These are phyloP conservation scores for Caryocar brasiliense DNA, from an alignment of 441 rosid species.

Conservation along the genomic window DNA sequence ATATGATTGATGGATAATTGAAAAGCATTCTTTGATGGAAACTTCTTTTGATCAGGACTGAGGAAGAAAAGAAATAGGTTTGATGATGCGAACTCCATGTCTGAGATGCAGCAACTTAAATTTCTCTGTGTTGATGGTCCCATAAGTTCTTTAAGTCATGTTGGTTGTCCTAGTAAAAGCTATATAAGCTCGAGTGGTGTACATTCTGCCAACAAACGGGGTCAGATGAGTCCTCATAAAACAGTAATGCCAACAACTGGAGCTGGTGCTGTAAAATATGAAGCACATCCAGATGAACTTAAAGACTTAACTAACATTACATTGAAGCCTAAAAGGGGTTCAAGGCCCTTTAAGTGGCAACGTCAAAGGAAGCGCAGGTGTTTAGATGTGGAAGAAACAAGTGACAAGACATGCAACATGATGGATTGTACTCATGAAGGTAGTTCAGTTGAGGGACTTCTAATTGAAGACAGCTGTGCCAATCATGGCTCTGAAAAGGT, in stretches of 20 bases:
- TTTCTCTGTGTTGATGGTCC: not conserved
- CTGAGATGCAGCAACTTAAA: conserved; percentile 19
- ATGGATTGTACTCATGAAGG: conserved; percentile 10
- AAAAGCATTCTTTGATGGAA: not conserved
- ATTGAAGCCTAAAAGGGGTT: conserved; percentile 25
- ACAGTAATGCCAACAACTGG: conserved; percentile 7
- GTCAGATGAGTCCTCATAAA: conserved; percentile 5
- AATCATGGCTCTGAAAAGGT: conserved; percentile 15
- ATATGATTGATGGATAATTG: not conserved
- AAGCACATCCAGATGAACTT: conserved; percentile 6
- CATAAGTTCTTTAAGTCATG: not conserved
- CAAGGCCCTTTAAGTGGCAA: conserved; percentile 41
- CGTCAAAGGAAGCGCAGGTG: conserved; percentile 26
- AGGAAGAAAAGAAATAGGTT: conserved; percentile 29
- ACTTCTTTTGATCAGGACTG: conserved; percentile 13
- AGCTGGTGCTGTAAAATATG: not conserved
- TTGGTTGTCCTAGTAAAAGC: not conserved
- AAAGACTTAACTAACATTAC: conserved; percentile 9
- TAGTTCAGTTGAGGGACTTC: conserved; percentile 13
- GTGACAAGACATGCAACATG: not conserved
- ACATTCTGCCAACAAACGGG: not conserved
- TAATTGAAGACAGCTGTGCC: conserved; percentile 6
- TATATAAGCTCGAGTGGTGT: not conserved
- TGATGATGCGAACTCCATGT: conserved; percentile 13
- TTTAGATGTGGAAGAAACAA: conserved; percentile 17